These are phyloP conservation scores for Laetiporus sulphureus DNA, from an alignment of 1,284 basidiomycete species.

Conservation along the genomic window DNA sequence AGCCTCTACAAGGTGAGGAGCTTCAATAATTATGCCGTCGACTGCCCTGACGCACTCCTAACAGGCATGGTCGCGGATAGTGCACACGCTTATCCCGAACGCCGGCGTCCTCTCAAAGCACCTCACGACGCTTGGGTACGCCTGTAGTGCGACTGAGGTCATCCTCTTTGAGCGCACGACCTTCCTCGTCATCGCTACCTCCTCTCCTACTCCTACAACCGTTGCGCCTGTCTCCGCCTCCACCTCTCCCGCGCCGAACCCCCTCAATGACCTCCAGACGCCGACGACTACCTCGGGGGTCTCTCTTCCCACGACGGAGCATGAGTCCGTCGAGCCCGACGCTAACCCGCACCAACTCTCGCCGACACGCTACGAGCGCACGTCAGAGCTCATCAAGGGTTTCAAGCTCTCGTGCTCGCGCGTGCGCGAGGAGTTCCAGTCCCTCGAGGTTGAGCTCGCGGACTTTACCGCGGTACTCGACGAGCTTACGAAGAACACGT, in stretches of 20 bases:
- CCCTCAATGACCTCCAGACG: constrained; percentile 12
- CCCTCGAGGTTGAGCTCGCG: constrained; percentile 74
- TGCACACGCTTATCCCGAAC: constrained; percentile 95
- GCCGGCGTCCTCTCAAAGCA: constrained; percentile 84
- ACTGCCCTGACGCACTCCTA: neutral
- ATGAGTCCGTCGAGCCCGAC: constrained; percentile 14
- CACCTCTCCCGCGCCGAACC: constrained; percentile 24
- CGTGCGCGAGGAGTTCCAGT: constrained; percentile 75
- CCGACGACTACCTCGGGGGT: constrained; percentile 16
- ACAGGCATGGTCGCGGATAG: constrained; percentile 96
- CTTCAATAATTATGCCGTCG: constrained; percentile 1
- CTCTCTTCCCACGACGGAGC: constrained; percentile 10
- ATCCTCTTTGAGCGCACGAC: constrained; percentile 96
- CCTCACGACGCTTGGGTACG: constrained; percentile 77
- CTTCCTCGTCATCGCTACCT: constrained; percentile 92
- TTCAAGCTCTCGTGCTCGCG: constrained; percentile 90
- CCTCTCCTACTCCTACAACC: constrained; percentile 29
- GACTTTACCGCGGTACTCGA: constrained; percentile 93
- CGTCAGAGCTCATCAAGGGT: constrained; percentile 91
- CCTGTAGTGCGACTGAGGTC: constrained; percentile 88
- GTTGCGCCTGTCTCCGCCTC: constrained; percentile 17
- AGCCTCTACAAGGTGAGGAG: constrained; percentile 83
- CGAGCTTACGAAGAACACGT: constrained; percentile 91
- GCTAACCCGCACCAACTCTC: constrained; percentile 50
- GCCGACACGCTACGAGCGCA: constrained; percentile 88